Evolutionary conservation across 768 basidiomycete species (phyloP), one percentile per base, ranked within the genome.

Genomic region (Suillus occidentalis): DNA sequence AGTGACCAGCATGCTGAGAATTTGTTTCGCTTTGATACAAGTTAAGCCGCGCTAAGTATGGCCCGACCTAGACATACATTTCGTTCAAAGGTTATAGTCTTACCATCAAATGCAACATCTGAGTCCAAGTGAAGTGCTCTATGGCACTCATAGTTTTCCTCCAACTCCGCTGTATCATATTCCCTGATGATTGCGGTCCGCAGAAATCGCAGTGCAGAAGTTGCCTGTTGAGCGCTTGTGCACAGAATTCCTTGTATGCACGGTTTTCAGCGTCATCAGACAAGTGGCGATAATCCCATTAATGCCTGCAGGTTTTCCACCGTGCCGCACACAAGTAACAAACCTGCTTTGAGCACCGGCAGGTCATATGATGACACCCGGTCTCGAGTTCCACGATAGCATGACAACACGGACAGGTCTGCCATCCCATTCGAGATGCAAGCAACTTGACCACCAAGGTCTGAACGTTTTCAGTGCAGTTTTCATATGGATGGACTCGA

Each of bases 311-410:
- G 0, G 74, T 80, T 75, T 86, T 89, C 89, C 89, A 91, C 10
- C 65, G 77, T 34, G 72, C 81, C 0, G 84, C 84, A 69, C 90
- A 91, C 12, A 86, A 57, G 70, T 91, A 89, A 69, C 89, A 90
- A 72, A 90, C 89, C 67, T 89, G 71, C 0, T 79, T 76, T 12
- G 65, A 60, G 63, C 78, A 80, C 0, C 72, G 79, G 66, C 88
- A 89, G 18, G 82, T 87, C 76, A 89, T 89, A 58, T 90, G 89
- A 71, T 83, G 85, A 65, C 88, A 89, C 0, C 88, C 88, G 3
- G 78, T 68, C 20, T 75, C 68, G 18, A 88, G 79, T 67, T 90
- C 89, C 45, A 89, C 80, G 57, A 89, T 78, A 14, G 80, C 75
- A 8, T 78, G 68, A 68, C 89, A 90, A 4, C 80, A 79, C 0